A percentile compares a stretch with the other conserved stretches of the same genome.
Evolutionary conservation across 177 flowering plant species (phyloP).

Genomic region (Vitis hybrid): DNA sequence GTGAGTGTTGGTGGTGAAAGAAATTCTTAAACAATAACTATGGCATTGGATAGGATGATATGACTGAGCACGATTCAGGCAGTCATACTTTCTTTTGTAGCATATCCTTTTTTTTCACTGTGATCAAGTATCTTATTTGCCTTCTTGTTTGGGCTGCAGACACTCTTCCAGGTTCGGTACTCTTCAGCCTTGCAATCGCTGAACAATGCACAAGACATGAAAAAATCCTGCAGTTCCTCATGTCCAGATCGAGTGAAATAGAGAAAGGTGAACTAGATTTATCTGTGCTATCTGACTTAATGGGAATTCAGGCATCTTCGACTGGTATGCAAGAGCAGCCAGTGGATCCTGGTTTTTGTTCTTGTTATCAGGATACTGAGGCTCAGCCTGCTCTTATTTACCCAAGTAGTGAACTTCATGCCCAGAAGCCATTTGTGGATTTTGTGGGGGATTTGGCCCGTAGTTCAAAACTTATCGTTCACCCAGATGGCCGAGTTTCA

Average conservation of each 20-base stretch:
- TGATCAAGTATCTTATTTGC: not conserved
- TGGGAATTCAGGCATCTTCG: constrained; percentile 36
- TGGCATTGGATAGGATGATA: not conserved
- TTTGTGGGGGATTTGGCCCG: constrained; percentile 37
- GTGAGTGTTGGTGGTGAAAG: not conserved
- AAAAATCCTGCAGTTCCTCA: constrained; percentile 50
- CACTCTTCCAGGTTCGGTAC: constrained; percentile 24
- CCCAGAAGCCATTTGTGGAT: constrained; percentile 39
- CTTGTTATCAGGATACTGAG: constrained; percentile 17
- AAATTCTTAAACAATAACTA: not conserved
- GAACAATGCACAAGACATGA: constrained; percentile 50
- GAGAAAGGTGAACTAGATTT: constrained; percentile 39
- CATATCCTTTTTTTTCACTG: not conserved
- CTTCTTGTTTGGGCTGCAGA: constrained; percentile 37
- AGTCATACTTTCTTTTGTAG: not conserved
- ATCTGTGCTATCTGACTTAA: constrained; percentile 43
- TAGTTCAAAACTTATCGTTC: constrained; percentile 36
- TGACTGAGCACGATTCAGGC: not conserved
- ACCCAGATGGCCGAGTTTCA: constrained; percentile 46
- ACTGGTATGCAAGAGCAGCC: constrained; percentile 26
- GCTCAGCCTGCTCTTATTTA: constrained; percentile 35
- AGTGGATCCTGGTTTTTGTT: constrained; percentile 17
- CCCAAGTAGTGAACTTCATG: constrained; percentile 29
- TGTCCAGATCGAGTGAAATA: constrained; percentile 39
- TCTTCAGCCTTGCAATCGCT: constrained; percentile 54